These are phyloP conservation scores for Chlamydomonas urium DNA, from an alignment of 139 green algal genomes.

Conservation along the genomic window DNA sequence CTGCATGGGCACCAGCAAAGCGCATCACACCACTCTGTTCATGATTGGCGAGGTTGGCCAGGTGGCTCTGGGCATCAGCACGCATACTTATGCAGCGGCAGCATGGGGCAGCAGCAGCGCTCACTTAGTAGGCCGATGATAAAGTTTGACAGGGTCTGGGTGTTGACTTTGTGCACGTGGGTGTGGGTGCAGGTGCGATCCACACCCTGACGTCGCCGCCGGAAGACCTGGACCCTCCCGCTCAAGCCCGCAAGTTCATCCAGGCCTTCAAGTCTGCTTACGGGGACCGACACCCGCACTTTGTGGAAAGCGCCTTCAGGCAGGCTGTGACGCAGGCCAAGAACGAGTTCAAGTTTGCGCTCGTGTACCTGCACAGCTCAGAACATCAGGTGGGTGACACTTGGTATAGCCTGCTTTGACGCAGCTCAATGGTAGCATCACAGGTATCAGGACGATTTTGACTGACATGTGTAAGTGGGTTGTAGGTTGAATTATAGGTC, in stretches of 20 bases:
- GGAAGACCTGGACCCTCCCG: constrained; percentile 14
- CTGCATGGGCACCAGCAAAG: too few species aligned
- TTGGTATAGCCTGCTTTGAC: too few species aligned
- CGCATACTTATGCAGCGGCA: background rate
- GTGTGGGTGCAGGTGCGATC: background rate
- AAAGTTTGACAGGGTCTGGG: background rate
- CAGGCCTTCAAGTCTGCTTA: constrained; percentile 33
- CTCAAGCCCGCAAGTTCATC: constrained; percentile 34
- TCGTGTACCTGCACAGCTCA: constrained; percentile 74
- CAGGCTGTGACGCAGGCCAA: constrained; percentile 40
- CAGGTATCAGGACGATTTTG: too few species aligned
- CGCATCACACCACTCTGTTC: too few species aligned
- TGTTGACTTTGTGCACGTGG: background rate
- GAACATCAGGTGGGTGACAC: constrained; percentile 66
- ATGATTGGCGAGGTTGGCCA: background rate
- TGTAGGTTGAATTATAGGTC: too few species aligned
- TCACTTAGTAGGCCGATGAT: too few species aligned
- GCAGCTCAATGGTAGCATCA: too few species aligned
- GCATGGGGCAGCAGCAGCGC: background rate
- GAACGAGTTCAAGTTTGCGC: constrained; percentile 66
- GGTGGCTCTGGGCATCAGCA: background rate
- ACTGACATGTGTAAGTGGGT: too few species aligned
- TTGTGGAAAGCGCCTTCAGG: constrained; percentile 34
- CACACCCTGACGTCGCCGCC: background rate
- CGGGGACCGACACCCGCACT: constrained; percentile 33